phyloP scores from a whole-genome alignment of 148 eudicot species.

The Amaranthus palmeri region DNA sequence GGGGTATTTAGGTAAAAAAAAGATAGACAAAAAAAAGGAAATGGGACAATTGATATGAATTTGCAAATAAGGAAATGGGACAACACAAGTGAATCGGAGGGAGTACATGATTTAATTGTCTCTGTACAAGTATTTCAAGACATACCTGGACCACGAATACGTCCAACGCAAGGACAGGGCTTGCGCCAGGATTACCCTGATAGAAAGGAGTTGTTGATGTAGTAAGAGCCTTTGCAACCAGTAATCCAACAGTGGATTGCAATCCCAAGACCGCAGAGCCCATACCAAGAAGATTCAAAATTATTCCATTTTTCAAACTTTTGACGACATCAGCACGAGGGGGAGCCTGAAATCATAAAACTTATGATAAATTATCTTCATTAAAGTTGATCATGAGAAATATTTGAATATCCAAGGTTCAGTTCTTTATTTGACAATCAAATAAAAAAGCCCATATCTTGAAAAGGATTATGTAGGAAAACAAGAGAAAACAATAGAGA shows the following conservation, averaged over 20 bases:
- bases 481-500: neutral
- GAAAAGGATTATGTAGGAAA: neutral
- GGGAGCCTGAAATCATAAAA: constrained; percentile 69
- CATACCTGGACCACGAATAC: constrained; percentile 86
- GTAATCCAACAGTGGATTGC: constrained; percentile 84
- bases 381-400: neutral
- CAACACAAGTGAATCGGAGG: no score
- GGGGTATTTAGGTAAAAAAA: no score
- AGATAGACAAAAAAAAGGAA: no score
- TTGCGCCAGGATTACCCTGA: constrained; percentile 71
- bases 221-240: constrained; percentile 86
- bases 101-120: neutral
- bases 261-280: constrained; percentile 86
- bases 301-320: constrained; percentile 68
- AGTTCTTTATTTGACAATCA: neutral
- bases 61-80: no score
- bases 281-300: constrained; percentile 74
- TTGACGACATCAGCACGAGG: constrained; percentile 89
- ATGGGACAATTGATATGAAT: no score
- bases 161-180: constrained; percentile 86
- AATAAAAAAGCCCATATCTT: neutral
- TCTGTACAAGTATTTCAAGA: constrained; percentile 2
- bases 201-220: constrained; percentile 73
- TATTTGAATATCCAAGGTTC: neutral
- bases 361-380: neutral